Percentiles rank a stretch among this genome's conserved stretches.
Evolutionary conservation across 805 yeast species (phyloP).

Genomic region (Saccharomyces mikatae): DNA sequence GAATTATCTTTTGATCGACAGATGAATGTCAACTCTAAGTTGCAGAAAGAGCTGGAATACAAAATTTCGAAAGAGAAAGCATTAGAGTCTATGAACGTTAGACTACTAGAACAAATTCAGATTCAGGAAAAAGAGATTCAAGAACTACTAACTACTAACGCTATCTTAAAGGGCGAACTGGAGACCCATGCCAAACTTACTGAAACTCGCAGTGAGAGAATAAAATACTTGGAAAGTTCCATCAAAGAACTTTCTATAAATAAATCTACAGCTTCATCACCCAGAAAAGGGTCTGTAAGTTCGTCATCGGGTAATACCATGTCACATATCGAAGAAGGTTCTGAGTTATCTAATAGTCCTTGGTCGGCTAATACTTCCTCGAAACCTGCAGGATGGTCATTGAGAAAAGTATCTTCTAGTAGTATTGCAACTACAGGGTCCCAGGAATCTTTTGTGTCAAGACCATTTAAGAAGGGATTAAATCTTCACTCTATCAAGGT

Average conservation of each 20-base stretch:
- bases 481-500: conserved; percentile 13
- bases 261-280: not conserved
- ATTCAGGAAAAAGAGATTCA: conserved; percentile 15
- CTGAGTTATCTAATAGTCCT: conserved; percentile 9
- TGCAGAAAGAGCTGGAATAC: conserved; percentile 8
- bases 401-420: conserved; percentile 12
- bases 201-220: conserved; percentile 8
- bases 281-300: conserved; percentile 5
- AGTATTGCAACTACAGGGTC: conserved; percentile 10
- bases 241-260: conserved; percentile 3
- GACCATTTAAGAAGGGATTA: conserved; percentile 16
- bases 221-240: conserved; percentile 10
- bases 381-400: conserved; percentile 2
- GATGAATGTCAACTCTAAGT: conserved; percentile 5
- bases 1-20: conserved; percentile 17
- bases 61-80: conserved; percentile 8
- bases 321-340: conserved; percentile 9
- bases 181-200: conserved; percentile 11
- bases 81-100: conserved; percentile 19
- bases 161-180: conserved; percentile 11
- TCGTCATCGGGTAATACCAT: conserved; percentile 10
- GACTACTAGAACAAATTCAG: conserved; percentile 16
- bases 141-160: conserved; percentile 10
- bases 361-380: not conserved
- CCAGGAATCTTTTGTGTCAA: conserved; percentile 7